Evolutionary conservation across 768 basidiomycete species (phyloP), one percentile per base, ranked within the genome.

Genomic region (Suillus americanus): DNA sequence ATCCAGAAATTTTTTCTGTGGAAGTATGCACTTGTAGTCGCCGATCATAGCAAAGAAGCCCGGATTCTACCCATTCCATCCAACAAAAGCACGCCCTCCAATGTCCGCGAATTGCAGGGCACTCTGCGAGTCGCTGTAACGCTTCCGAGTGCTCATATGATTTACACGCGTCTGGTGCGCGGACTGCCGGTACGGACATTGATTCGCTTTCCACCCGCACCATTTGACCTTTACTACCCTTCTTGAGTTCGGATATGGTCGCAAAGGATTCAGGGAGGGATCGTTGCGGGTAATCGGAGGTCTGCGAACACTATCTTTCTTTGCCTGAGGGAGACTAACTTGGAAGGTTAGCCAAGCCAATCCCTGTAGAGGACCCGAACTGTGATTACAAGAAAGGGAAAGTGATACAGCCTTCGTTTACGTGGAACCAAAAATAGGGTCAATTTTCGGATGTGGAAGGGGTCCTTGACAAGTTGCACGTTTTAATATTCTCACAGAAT

Each of bases 1-100:
- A 20, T 33, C 10, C 12, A 54, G 33, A 54, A 41, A 54, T 12
- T 54, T 33, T 54, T 20, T 12, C 28, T 13, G 53, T n/a, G 33
- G 6, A 35, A n/a, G 53, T 20, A 53, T 53, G 10, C 25, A 33
- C 18, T 12, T 33, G 33, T 54, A 54, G 30, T 73, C 45, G 7
- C 62, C 71, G 67, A 62, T 71, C 57, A 66, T 66, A 37, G 62
- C 57, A 61, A 64, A 56, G 28, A 66, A 69, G 37, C 2, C 18
- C 16, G 59, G 20, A 33, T 30, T 54, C 63, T 63, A 68, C 70
- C 38, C 60, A 12, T 30, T 54, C 62, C 64, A 70, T 70, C 45
- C 60, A 67, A 16, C 40, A 66, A 46, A 30, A 48, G 43, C 70
- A 67, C 62, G 37, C 67, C 74, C 37, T 18, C 65, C 67, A 74